Percentiles rank a stretch among this genome's conserved stretches.
phyloP scores from a whole-genome alignment of 257 asterid species.

The Solanum infundibuliforme region DNA sequence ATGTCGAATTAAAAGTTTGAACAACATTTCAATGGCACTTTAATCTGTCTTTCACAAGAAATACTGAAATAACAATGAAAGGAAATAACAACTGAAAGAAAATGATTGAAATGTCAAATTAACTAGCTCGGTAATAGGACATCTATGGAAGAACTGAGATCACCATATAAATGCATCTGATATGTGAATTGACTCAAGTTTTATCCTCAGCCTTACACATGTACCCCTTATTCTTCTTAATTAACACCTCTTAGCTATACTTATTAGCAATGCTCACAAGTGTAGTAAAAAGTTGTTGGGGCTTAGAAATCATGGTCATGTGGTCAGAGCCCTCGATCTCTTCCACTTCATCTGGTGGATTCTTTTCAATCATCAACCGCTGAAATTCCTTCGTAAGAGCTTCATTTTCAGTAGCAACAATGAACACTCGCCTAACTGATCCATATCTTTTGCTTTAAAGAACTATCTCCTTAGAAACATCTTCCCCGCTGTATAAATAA shows the following conservation, averaged over 20 bases:
- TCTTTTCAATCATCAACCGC: slow-evolving; percentile 19
- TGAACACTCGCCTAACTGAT: slow-evolving; percentile 13
- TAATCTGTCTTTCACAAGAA: neutral
- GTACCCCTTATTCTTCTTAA: neutral
- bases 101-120: neutral
- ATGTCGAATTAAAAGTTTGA: no score
- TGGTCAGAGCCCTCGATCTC: slow-evolving; percentile 21
- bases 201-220: neutral
- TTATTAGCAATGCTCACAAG: neutral
- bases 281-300: slow-evolving; percentile 7
- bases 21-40: no score
- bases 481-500: neutral
- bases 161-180: neutral
- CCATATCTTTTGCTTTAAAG: slow-evolving; percentile 8
- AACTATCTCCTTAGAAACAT: neutral
- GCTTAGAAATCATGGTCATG: slow-evolving; percentile 25
- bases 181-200: neutral
- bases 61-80: neutral
- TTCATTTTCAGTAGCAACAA: slow-evolving; percentile 9
- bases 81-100: neutral
- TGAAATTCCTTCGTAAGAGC: neutral
- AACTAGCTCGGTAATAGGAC: neutral
- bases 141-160: neutral
- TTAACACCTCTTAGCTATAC: neutral
- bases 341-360: slow-evolving; percentile 23